Evolutionary conservation across 495 filamentous ascomycete genomes (phyloP).

Genomic region (Zalerion maritima): DNA sequence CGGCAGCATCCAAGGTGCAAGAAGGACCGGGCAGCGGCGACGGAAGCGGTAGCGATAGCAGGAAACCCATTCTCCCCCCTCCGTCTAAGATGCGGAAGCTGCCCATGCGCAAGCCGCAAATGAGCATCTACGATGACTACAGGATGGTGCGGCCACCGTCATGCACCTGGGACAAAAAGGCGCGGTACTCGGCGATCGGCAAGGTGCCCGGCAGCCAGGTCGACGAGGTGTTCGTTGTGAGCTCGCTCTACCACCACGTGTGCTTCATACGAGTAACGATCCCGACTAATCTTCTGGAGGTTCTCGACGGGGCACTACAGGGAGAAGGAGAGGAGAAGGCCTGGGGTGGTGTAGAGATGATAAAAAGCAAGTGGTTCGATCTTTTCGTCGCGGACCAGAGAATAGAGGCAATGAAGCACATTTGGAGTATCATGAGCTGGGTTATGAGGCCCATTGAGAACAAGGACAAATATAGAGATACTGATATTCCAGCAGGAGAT

Average conservation of each 20-base stretch:
- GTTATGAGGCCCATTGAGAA: conserved; percentile 39
- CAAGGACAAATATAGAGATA: conserved; percentile 8
- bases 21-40: conserved; percentile 3
- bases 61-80: no score
- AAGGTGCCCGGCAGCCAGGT: conserved; percentile 28
- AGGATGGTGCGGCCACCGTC: conserved; percentile 47
- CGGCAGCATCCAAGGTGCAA: conserved; percentile 2
- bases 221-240: conserved; percentile 68
- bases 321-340: conserved; percentile 5
- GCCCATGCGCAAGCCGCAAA: conserved; percentile 32
- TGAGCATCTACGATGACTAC: conserved; percentile 39
- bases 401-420: conserved; percentile 49
- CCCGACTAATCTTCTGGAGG: conserved; percentile 47
- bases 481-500: no score
- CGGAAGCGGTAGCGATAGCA: conserved; percentile 4
- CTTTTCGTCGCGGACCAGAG: conserved; percentile 54
- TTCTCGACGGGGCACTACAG: conserved; percentile 22
- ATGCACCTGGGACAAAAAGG: conserved; percentile 63
- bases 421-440: conserved; percentile 67
- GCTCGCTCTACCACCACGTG: conserved; percentile 70
- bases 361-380: conserved; percentile 67
- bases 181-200: conserved; percentile 59
- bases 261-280: conserved; percentile 60
- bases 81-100: conserved; percentile 10
- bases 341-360: conserved; percentile 45